Evolutionary conservation across 2,329 filamentous ascomycete species (phyloP), one percentile per base, ranked within the genome.

Genomic region (Keithomyces neogunnii): DNA sequence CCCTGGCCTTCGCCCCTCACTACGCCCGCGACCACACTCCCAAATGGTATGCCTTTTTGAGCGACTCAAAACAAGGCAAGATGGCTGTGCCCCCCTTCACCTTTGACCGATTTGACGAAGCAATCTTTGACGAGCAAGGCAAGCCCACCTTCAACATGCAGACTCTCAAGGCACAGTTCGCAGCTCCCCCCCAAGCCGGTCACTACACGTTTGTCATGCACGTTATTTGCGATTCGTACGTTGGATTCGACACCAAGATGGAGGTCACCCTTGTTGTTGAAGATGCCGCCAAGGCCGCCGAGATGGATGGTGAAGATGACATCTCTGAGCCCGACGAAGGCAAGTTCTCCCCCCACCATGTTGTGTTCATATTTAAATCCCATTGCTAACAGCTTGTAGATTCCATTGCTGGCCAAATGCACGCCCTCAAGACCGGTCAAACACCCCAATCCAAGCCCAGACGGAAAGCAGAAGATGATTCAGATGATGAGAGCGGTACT

Each of bases 261-360:
- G 89, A 96, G 63, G 89, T 96, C 31, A 90, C 88, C 2, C 77
- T 99, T 49, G 81, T 86, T 31, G 89, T 99, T 7, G 90, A 96
- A 63, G 91, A 97, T 61, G 85, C 88, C 35, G 87, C 82, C 69
- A 93, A 92, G 72, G 91, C 89, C 4, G 85, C 81, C 26, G 81
- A 86, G 59, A 84, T 95, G 64, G 81, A 82, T 49, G 87, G 84
- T 46, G 90, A 96, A 59, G 93, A 96, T 62, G 93, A 99, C 53
- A 99, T 99, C 59, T 95, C 89, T 65, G 93, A 99, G 68, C 93
- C 95, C 36, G 93, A 97, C 57, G 93, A 99, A 76, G 93, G 93
- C 96, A 78, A 75, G 85, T 47, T 53, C 45, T 57, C 19, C 38
- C 38, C 38, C 13, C 4, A 5, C 38, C 38, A 19, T 13, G n/a